These are phyloP conservation scores for Aschersonia sp. DNA, from an alignment of 2,329 filamentous ascomycete genomes.

Conservation along the genomic window DNA sequence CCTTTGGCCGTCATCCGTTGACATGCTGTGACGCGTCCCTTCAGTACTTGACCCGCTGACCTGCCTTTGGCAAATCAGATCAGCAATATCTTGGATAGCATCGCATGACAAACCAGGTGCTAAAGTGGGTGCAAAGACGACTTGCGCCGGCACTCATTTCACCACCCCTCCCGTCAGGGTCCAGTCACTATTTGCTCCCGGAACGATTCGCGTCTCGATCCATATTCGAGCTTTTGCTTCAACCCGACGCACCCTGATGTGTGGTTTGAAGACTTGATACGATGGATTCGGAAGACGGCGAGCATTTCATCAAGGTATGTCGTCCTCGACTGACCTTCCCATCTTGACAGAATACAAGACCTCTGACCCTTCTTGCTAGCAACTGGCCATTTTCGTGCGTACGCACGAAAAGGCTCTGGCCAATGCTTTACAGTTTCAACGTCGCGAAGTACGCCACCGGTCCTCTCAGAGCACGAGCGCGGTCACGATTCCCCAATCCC, in stretches of 20 bases:
- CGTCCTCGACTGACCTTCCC: neutral
- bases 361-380: conserved; percentile 39
- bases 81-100: neutral
- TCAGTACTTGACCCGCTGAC: neutral
- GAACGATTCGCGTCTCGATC: no score
- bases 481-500: conserved; percentile 37
- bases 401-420: conserved; percentile 95
- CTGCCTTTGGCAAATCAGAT: neutral
- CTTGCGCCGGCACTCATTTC: neutral
- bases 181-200: neutral
- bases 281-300: conserved; percentile 84
- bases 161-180: neutral
- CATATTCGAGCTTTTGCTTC: no score
- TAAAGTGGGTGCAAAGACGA: neutral
- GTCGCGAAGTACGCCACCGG: conserved; percentile 60
- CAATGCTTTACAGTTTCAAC: conserved; percentile 74
- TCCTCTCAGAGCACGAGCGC: conserved; percentile 51
- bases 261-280: conserved; percentile 15
- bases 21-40: neutral
- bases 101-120: neutral
- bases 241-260: conserved; percentile 8
- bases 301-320: conserved; percentile 73
- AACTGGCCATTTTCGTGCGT: conserved; percentile 88
- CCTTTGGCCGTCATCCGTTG: no score
- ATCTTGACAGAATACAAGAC: neutral